These are phyloP conservation scores for Cichorium intybus DNA, from an alignment of 140 eudicot species.

Conservation along the genomic window DNA sequence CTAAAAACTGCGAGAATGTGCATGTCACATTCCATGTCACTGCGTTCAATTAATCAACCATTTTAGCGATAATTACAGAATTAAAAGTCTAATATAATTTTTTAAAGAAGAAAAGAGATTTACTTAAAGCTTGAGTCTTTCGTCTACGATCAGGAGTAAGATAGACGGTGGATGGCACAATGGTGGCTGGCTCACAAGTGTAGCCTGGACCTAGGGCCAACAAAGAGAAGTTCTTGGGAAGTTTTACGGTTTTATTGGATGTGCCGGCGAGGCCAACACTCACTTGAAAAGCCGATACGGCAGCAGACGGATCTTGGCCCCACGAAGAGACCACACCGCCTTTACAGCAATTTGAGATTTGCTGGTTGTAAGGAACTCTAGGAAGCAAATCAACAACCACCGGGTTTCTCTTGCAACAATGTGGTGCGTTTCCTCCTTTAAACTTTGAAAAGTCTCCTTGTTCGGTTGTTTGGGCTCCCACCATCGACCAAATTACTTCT, in stretches of 20 bases:
- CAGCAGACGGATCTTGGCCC: slow-evolving; percentile 78
- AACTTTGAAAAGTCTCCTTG: slow-evolving; percentile 95
- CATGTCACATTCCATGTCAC: slow-evolving; percentile 99
- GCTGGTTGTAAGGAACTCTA: slow-evolving; percentile 87
- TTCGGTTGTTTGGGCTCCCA: slow-evolving; percentile 89
- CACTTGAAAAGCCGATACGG: slow-evolving; percentile 81
- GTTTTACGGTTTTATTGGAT: slow-evolving; percentile 73
- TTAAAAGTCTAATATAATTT: not conserved
- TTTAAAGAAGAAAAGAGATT: not conserved
- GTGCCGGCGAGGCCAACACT: slow-evolving; percentile 94
- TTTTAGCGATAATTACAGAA: not conserved
- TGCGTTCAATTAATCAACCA: slow-evolving; percentile 27
- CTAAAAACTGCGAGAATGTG: slow-evolving; percentile 80
- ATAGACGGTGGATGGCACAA: slow-evolving; percentile 72
- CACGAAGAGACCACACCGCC: slow-evolving; percentile 77
- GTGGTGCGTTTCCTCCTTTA: slow-evolving; percentile 77
- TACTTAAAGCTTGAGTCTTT: slow-evolving; percentile 88
- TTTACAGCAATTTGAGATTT: slow-evolving; percentile 77
- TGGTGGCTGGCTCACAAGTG: slow-evolving; percentile 87
- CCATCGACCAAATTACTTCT: slow-evolving; percentile 94
- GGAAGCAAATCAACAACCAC: slow-evolving; percentile 83
- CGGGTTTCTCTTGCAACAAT: slow-evolving; percentile 71
- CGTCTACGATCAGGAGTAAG: slow-evolving; percentile 70
- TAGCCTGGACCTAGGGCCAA: slow-evolving; percentile 90
- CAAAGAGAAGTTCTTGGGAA: slow-evolving; percentile 77